phyloP scores from a whole-genome alignment of 345 rosid species.

The Bruguiera sexangula region DNA sequence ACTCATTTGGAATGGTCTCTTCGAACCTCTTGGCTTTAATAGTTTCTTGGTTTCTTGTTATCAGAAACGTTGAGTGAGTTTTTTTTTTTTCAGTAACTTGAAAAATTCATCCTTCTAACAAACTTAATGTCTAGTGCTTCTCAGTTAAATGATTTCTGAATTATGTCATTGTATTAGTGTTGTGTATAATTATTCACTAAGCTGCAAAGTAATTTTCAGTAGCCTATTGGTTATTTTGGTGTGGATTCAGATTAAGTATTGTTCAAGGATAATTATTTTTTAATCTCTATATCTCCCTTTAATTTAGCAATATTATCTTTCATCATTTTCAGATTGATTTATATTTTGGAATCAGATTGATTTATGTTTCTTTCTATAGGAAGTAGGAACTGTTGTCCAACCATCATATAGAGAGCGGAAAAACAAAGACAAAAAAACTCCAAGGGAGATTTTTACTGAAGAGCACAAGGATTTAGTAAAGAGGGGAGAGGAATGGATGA shows the following conservation, averaged over 20 bases:
- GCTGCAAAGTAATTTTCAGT: neutral
- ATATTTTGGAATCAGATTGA: neutral
- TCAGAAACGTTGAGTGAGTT: too few species aligned
- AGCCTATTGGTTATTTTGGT: neutral
- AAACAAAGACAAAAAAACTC: neutral
- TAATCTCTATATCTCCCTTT: neutral
- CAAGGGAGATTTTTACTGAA: neutral
- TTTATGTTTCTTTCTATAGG: neutral
- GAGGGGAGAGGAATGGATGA: slow-evolving; percentile 4
- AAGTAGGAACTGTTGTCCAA: neutral
- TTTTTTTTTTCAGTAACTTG: too few species aligned
- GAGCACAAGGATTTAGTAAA: neutral
- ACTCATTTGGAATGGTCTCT: too few species aligned
- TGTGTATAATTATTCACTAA: too few species aligned
- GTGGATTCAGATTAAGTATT: too few species aligned
- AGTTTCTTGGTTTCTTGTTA: too few species aligned
- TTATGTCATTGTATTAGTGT: too few species aligned
- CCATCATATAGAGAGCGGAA: neutral
- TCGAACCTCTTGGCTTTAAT: too few species aligned
- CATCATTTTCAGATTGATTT: neutral
- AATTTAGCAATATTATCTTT: neutral
- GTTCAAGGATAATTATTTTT: too few species aligned
- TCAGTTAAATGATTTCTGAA: too few species aligned
- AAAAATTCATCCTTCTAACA: too few species aligned
- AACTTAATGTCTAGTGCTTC: too few species aligned